These are phyloP conservation scores for Dendrocalamus latiflorus DNA, from an alignment of 202 grass and related monocot species.

Conservation along the genomic window DNA sequence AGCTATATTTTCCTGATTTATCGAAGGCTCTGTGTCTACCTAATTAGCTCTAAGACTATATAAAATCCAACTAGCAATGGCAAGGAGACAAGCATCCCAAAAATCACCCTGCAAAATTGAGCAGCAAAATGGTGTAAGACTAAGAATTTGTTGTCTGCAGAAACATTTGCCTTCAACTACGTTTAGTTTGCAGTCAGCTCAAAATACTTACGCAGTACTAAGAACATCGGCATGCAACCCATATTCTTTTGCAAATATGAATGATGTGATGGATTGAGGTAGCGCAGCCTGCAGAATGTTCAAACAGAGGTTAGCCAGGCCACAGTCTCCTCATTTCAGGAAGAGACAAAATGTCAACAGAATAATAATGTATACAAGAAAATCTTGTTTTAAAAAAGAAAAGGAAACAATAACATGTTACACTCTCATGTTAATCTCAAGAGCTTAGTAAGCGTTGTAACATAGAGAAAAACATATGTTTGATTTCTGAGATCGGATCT, in stretches of 20 bases:
- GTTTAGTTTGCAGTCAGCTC: conserved; percentile 11
- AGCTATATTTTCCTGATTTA: conserved; percentile 6
- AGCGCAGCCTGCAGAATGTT: conserved; percentile 72
- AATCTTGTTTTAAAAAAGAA: not conserved
- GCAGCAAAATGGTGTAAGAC: conserved; percentile 16
- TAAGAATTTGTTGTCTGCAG: conserved; percentile 7
- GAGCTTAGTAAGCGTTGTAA: not conserved
- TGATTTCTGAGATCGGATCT: not conserved
- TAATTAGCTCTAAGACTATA: conserved; percentile 59
- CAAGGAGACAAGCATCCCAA: conserved; percentile 84
- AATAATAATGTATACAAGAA: not conserved
- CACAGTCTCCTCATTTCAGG: conserved; percentile 9
- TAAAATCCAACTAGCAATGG: conserved; percentile 77
- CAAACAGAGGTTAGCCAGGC: conserved; percentile 17
- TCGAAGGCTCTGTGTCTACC: conserved; percentile 28
- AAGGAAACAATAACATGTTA: not conserved
- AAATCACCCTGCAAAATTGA: conserved; percentile 85
- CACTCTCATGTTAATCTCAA: not conserved
- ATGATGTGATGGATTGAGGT: conserved; percentile 92
- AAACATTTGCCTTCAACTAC: conserved; percentile 7
- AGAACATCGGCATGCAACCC: conserved; percentile 86
- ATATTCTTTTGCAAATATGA: conserved; percentile 93
- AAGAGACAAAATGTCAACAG: not conserved
- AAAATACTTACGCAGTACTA: conserved; percentile 80
- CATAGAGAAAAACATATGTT: not conserved